These are phyloP conservation scores for Sclerotinia subarctica DNA, from an alignment of 2,329 filamentous ascomycete genomes.

Conservation along the genomic window DNA sequence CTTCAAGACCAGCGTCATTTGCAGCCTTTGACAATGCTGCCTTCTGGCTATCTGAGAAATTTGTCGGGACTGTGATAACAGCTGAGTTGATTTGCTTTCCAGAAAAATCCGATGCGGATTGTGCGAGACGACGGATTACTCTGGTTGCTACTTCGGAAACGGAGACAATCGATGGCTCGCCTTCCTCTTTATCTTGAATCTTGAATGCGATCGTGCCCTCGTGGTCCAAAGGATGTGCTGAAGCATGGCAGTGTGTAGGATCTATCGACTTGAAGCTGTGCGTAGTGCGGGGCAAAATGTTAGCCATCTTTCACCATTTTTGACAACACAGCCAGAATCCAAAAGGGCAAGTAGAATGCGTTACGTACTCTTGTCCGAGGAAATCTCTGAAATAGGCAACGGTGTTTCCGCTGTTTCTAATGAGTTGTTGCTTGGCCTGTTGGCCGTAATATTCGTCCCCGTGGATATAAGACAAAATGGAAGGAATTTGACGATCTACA, in stretches of 20 bases:
- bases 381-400: conserved; percentile 96
- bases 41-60: conserved; percentile 86
- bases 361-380: conserved; percentile 79
- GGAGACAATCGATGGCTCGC: conserved; percentile 62
- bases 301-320: conserved; percentile 22
- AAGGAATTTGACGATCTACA: conserved; percentile 91
- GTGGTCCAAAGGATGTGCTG: conserved; percentile 79
- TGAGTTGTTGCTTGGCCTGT: conserved; percentile 89
- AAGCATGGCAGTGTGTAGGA: conserved; percentile 89
- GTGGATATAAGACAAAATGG: conserved; percentile 88
- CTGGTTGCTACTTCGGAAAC: conserved; percentile 81
- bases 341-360: background rate
- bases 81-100: conserved; percentile 93
- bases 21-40: conserved; percentile 75
- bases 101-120: conserved; percentile 85
- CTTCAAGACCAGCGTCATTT: conserved; percentile 76
- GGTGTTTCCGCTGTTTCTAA: conserved; percentile 90
- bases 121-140: conserved; percentile 76
- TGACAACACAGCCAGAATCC: background rate
- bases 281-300: conserved; percentile 27
- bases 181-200: conserved; percentile 72
- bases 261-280: conserved; percentile 88
- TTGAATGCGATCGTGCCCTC: conserved; percentile 74
- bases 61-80: conserved; percentile 89
- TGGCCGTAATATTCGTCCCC: conserved; percentile 96